A percentile compares a stretch with the other conserved stretches of the same genome.
These are phyloP conservation scores for Malus sieversii DNA, from an alignment of 306 rosid genomes.

Conservation along the genomic window DNA sequence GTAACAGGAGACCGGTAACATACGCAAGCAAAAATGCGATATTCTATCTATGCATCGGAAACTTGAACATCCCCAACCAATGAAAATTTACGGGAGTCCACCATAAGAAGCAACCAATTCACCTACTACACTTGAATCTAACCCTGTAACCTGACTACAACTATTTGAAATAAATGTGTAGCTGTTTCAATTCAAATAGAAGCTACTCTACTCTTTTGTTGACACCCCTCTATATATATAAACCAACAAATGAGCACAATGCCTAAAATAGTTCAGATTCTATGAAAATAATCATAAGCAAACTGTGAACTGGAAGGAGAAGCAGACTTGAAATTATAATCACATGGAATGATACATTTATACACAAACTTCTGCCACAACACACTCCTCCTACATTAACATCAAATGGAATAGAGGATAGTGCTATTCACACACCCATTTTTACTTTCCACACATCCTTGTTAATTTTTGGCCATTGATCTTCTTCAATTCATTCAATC, in stretches of 20 bases:
- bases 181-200: neutral
- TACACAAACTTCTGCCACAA: neutral
- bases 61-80: conserved; percentile 53
- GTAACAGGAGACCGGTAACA: conserved; percentile 86
- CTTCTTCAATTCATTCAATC: too few species aligned
- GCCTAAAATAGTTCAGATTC: neutral
- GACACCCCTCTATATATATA: neutral
- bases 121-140: neutral
- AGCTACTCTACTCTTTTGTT: neutral
- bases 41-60: conserved; percentile 62
- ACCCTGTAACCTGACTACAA: neutral
- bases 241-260: neutral
- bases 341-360: neutral
- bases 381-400: neutral
- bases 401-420: neutral
- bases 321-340: neutral
- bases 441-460: too few species aligned
- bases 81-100: conserved; percentile 33
- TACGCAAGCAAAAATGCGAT: conserved; percentile 31
- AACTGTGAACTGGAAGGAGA: neutral
- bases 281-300: neutral
- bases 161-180: neutral
- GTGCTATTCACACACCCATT: too few species aligned
- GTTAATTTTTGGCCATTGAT: too few species aligned
- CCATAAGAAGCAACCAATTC: conserved; percentile 22